Evolutionary conservation across 2,329 filamentous ascomycete species (phyloP), one percentile per base, ranked within the genome.

Genomic region (Leptographium radiaticola): DNA sequence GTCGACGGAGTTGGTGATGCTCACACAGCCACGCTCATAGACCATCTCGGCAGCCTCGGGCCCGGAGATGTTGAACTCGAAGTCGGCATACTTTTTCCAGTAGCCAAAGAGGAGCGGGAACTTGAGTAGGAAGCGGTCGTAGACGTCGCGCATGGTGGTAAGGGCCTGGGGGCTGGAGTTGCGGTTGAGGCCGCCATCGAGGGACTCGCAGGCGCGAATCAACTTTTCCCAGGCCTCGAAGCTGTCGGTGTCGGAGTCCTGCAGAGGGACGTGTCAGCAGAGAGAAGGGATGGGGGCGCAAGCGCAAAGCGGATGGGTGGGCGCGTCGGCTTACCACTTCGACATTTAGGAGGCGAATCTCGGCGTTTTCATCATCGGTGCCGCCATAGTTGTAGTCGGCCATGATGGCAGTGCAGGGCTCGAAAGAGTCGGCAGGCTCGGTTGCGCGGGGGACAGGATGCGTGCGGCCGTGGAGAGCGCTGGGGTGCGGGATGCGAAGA

Each of bases 71-170:
- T 89, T 89, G 71, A 98, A 98, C 66, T 98, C 93, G 59, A 95
- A 77, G 64, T 97, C 91, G 64, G 93, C 93, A 76, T 97, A 98
- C 68, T 96, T 97, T 75, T 97, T 97, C 93, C 93, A 98, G 73
- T 97, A 98, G 52, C 91, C 93, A 64, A 97, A 98, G 42, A 97
- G 81, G 12, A 97, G 78, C 3, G 93, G 93, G 60, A 96, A 98
- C 66, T 95, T 96, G 57, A 87, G 81, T 25, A 98, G 84, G 65
- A 98, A 94, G 49, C 86, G 82, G 67, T 98, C 90, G 73, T 95
- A 97, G 58, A 87, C 81, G 67, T 87, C 83, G 69, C 93, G 86
- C 54, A 89, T 85, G 12, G 89, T 84, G 20, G 89, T 84, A 62
- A 98, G 89, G 33, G 93, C 88, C 65, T 94, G 87, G 1, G 93